Evolutionary conservation across 2,329 filamentous ascomycete species (phyloP), one percentile per base, ranked within the genome.

Genomic region (Xylaria multiplex): DNA sequence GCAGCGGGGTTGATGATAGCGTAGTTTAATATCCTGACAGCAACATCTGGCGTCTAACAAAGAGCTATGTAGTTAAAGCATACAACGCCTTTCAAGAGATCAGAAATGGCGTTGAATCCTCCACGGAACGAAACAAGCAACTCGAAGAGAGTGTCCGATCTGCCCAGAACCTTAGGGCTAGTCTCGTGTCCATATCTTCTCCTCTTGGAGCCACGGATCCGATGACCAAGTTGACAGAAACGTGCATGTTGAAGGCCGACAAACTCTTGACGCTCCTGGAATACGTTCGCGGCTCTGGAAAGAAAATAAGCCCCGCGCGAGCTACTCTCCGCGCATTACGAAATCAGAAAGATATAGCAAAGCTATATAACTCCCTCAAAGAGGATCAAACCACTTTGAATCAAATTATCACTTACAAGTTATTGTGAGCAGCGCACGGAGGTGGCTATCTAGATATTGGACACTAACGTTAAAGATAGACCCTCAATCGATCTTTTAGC

Each of bases 41-140:
- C 40, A 6, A 49, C 11, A 37, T 1, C 22, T 32, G 19, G 14
- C 27, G 19, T 3, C 56, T 64, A 55, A 61, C 32, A 35, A 24
- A 8, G 32, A n/a, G 24, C 11, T 16, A 46, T 37, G n/a, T 16
- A 63, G 54, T 62, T 30, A 68, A 69, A 58, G 62, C 40, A 3
- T 65, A 60, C 30, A 42, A 14, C 13, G 14, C 53, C 35, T 66
- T 52, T 43, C 57, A 48, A 9, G 62, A 69, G 45, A 68, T 69
- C 19, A 45, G 56, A 32, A 19, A 24, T 30, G 64, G 52, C 37
- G 32, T 27, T 1, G n/a, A 49, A 19, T 59, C 49, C 14, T 19
- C 49, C 13, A 69, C 65, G 16, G 55, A 69, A 48, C 54, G 48
- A 27, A 68, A 68, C 9, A n/a, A 50, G 30, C 49, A 65, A 48